Evolutionary conservation across 106 monocot species (phyloP).

Genomic region (Xerophyta viscosa): DNA sequence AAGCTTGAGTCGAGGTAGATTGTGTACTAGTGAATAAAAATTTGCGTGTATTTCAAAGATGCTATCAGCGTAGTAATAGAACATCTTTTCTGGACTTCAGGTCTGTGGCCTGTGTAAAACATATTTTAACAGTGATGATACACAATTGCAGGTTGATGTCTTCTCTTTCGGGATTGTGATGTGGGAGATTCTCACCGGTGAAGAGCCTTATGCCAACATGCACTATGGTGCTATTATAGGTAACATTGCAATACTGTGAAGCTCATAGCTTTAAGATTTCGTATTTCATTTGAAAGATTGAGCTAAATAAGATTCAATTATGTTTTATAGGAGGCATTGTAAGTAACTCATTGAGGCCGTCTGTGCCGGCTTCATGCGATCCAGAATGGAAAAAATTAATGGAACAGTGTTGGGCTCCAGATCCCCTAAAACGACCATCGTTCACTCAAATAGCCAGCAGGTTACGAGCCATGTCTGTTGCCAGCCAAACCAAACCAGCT

Average conservation of each 20-base stretch:
- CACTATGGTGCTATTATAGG: constrained; percentile 97
- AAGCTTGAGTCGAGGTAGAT: too few species aligned
- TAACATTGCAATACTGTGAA: constrained; percentile 28
- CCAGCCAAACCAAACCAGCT: constrained; percentile 32
- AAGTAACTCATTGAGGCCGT: constrained; percentile 77
- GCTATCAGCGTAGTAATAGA: too few species aligned
- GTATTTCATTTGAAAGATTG: too few species aligned
- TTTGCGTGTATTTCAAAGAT: too few species aligned
- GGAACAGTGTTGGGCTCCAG: constrained; percentile 95
- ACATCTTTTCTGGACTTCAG: too few species aligned
- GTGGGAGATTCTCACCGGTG: constrained; percentile 99
- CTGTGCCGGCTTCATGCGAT: constrained; percentile 58
- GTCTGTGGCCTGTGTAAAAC: too few species aligned
- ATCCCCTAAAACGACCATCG: constrained; percentile 63
- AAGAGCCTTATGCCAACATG: constrained; percentile 92
- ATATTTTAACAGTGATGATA: background rate
- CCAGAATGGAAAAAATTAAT: constrained; percentile 82
- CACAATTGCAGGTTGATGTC: constrained; percentile 88
- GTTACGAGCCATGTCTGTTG: constrained; percentile 73
- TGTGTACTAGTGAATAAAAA: too few species aligned
- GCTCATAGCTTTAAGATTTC: too few species aligned
- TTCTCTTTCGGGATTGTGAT: constrained; percentile 97
- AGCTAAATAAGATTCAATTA: too few species aligned
- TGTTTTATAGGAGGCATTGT: constrained; percentile 98
- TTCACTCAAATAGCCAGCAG: constrained; percentile 73